Evolutionary conservation across 106 monocot species (phyloP).

Genomic region (Ottelia alismoides): DNA sequence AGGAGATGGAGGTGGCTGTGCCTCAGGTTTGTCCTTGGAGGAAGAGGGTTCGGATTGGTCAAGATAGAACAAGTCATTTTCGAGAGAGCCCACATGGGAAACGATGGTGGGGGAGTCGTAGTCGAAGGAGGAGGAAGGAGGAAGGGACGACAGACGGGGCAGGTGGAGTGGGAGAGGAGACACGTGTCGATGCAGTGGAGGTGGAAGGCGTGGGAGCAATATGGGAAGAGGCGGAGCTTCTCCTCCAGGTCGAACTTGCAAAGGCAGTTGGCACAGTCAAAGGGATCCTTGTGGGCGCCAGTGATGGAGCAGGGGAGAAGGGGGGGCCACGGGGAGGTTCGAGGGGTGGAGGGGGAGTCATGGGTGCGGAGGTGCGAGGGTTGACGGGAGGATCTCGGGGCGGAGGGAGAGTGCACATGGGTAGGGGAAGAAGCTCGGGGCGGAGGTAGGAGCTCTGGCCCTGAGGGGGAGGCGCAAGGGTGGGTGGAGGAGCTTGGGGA

Average conservation of each 20-base stretch:
- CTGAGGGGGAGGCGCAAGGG: constrained; percentile 13
- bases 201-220: constrained; percentile 88
- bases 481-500: constrained; percentile 24
- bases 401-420: constrained; percentile 30
- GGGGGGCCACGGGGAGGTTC: constrained; percentile 67
- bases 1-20: not conserved
- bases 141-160: constrained; percentile 55
- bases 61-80: constrained; percentile 14
- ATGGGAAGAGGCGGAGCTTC: constrained; percentile 62
- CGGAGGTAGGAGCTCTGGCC: constrained; percentile 23
- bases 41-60: not conserved
- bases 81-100: constrained; percentile 19
- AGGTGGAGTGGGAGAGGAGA: constrained; percentile 78
- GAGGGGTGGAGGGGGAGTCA: constrained; percentile 72
- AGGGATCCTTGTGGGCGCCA: constrained; percentile 72
- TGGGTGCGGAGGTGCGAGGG: constrained; percentile 87
- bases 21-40: not conserved
- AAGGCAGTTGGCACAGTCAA: constrained; percentile 88
- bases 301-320: constrained; percentile 76
- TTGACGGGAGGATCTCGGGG: constrained; percentile 87
- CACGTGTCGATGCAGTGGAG: constrained; percentile 79
- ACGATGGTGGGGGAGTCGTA: constrained; percentile 21
- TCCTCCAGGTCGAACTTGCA: constrained; percentile 85
- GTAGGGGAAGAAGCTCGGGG: no score
- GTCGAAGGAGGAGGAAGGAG: constrained; percentile 30